A percentile compares a stretch with the other conserved stretches of the same genome.
Evolutionary conservation across 176 grass and related monocot genomes (phyloP).

Genomic region (Oryza coarctata): DNA sequence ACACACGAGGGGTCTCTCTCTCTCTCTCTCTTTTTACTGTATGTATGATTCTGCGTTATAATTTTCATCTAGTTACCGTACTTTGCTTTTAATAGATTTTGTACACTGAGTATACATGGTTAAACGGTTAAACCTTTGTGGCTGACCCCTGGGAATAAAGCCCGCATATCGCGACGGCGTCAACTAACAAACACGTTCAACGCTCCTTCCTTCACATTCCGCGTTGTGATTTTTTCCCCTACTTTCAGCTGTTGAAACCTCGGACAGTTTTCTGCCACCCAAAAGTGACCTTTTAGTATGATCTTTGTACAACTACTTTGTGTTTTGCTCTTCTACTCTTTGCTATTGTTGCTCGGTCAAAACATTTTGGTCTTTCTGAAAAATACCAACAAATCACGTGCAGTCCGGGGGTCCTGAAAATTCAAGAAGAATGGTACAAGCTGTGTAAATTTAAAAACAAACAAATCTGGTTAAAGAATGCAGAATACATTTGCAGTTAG

Average conservation of each 20-base stretch:
- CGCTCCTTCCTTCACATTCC: neutral
- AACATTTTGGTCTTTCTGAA: neutral
- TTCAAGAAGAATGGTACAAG: neutral
- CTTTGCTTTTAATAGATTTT: neutral
- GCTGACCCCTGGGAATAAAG: neutral
- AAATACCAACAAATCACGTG: neutral
- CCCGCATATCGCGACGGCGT: constrained; percentile 14
- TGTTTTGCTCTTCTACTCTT: neutral
- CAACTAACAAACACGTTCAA: neutral
- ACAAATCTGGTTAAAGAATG: too few species aligned
- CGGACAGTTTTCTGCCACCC: neutral
- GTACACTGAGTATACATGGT: neutral
- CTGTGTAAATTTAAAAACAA: neutral
- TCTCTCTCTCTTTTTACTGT: neutral
- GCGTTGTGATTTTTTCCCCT: neutral
- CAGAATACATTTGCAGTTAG: too few species aligned
- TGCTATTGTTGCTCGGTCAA: neutral
- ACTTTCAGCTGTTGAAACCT: neutral
- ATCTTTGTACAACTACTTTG: neutral
- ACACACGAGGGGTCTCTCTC: neutral
- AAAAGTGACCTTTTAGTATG: neutral
- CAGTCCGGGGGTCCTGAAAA: neutral
- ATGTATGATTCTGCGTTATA: neutral
- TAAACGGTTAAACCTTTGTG: neutral
- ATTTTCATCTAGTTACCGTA: neutral